These are phyloP conservation scores for Kazachstania taianensis DNA, from an alignment of 805 yeast species.

Conservation along the genomic window DNA sequence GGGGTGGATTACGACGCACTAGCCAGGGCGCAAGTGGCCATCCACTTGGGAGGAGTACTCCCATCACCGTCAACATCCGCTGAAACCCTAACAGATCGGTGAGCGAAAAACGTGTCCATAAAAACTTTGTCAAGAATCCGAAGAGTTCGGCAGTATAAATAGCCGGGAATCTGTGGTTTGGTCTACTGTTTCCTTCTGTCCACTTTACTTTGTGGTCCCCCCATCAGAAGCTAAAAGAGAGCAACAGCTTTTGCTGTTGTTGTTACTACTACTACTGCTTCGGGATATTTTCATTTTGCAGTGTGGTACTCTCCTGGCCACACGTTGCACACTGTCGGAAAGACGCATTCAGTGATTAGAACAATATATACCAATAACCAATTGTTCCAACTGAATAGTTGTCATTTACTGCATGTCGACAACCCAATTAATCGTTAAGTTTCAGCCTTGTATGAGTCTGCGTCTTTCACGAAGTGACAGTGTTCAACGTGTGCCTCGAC, in stretches of 20 bases:
- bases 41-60: conserved; percentile 1
- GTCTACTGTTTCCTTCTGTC: not conserved
- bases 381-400: conserved; percentile 36
- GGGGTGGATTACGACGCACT: conserved; percentile 4
- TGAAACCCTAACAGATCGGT: too few species aligned
- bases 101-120: too few species aligned
- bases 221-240: not conserved
- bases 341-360: not conserved
- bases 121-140: too few species aligned
- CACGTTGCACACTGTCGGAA: not conserved
- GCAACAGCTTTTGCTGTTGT: not conserved
- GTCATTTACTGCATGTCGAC: conserved; percentile 33
- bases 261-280: not conserved
- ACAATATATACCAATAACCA: conserved; percentile 16
- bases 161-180: too few species aligned
- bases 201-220: not conserved
- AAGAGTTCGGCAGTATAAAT: too few species aligned
- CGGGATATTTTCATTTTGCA: too few species aligned
- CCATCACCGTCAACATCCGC: too few species aligned
- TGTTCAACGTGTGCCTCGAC: not conserved
- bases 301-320: too few species aligned
- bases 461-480: not conserved
- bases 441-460: conserved; percentile 39
- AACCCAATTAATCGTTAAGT: conserved; percentile 35
- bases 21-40: conserved; percentile 1